Base-by-base conservation (phyloP, 805 yeast species). In the Hanseniaspora taiwanica region DNA sequence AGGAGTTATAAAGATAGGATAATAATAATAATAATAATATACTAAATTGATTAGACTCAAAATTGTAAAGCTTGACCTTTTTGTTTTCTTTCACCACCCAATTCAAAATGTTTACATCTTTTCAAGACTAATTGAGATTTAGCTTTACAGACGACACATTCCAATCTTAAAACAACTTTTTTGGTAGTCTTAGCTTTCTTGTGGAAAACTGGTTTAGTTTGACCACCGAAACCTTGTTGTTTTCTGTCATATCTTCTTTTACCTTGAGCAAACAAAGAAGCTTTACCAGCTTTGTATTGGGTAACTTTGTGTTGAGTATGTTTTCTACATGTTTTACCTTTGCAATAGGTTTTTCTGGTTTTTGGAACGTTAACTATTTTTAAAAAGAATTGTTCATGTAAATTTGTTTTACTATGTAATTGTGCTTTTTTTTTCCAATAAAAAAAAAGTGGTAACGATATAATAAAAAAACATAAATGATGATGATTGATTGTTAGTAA, bases 221-320 rank as follows among this genome's bases (percentile, higher is more conserved):
- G 99, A 84, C 99, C 99, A 84, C 99, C 99, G 76, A 78, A 91
- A 86, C 98, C 98, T 63, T 82, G 68, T 78, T 91, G 98, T 75
- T 91, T 91, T 76, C 99, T 95, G 89, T 91, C 98, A 78, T 91
- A 91, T 79, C 99, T 87, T 80, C 99, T 86, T 89, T 93, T 91
- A 81, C 99, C 99, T 77, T 91, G 97, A 60, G 97, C 96, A 67
- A 78, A 86, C 63, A 87, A 80, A 54, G 97, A 89, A 69, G 98
- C 97, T 78, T 91, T 91, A 76, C 99, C 98, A 68, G 97, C 95
- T 74, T 91, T 91, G 93, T 91, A 91, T 78, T 91, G 99, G 72
- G 99, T 89, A 66, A 91, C 98, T 80, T 89, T 91, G 94, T 91
- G 98, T 75, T 86, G 96, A 65, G 97, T 89, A 91, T 91, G 98